Evolutionary conservation across 225 moss, liverwort and hornwort species (phyloP).

Genomic region (Straminergon stramineum): DNA sequence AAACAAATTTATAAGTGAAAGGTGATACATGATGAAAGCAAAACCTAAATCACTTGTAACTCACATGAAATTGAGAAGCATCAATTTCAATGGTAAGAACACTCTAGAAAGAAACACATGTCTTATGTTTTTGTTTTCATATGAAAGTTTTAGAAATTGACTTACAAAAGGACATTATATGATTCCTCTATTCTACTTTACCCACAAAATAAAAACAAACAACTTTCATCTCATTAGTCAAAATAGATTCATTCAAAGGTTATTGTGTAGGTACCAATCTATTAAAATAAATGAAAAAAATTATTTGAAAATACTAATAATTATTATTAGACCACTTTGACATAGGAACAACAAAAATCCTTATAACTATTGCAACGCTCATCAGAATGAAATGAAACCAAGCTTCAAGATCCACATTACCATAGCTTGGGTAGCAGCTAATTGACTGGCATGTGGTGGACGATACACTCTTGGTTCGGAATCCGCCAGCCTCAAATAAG

Average conservation of each 20-base stretch:
- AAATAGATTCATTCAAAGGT: background rate
- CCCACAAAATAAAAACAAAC: background rate
- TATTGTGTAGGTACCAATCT: background rate
- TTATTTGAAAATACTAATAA: background rate
- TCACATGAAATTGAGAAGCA: background rate
- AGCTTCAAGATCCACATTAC: conserved; percentile 15
- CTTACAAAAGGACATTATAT: background rate
- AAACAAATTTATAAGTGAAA: background rate
- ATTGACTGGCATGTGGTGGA: conserved; percentile 80
- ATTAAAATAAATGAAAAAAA: too few relatives aligned
- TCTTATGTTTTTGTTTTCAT: background rate
- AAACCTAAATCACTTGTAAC: background rate
- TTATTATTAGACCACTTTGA: background rate
- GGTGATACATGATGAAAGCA: background rate
- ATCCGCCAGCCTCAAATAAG: background rate
- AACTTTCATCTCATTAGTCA: background rate
- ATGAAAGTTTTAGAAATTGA: background rate
- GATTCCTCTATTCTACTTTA: background rate
- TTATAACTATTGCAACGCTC: background rate
- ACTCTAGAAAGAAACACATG: background rate
- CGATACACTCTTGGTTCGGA: conserved; percentile 78
- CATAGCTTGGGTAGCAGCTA: conserved; percentile 85
- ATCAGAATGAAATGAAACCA: background rate
- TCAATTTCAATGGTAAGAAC: background rate
- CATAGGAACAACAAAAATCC: too few relatives aligned